Evolutionary conservation across 352 stramenopile genomes (phyloP), one percentile per base, ranked within the genome.

Genomic region (Globisporangium spinosum): DNA sequence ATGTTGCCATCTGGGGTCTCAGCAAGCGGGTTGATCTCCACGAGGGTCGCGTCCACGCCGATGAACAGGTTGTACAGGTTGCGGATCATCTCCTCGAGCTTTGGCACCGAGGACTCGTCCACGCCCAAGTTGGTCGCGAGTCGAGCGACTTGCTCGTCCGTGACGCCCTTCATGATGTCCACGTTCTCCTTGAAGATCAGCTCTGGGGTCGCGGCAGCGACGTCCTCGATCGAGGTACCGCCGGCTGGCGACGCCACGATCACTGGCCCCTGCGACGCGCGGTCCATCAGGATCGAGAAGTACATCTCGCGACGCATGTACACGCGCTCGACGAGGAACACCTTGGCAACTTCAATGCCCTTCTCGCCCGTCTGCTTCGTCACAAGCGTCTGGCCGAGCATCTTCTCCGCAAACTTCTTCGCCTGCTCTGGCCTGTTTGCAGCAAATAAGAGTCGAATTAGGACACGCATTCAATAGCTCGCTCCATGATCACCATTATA

Each of bases 11-110:
- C 89, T 10, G 85, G 80, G 15, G 96, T 99, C 84, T 99, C 97
- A 12, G 95, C 97, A n/a, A 99, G 76, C 15, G 98, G 98, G 83
- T 99, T 99, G 74, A 99, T 98, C 87, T 99, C 97, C 51, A 99
- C 91, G 70, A 98, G 90, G 43, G 98, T 99, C 59, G 93, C 98
- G 76, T 99, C 98, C 62, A 90, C 91, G 62, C 89, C 84, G 51
- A 98, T 85, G 78, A 99, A 99, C 77, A 99, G 90, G 58, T 96
- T 86, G 82, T 99, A 99, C 34, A 99, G 85, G 71, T 90, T 93
- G 67, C 77, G 77, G 62, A 90, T 91, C 73, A 89, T 82, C 49
- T 73, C 71, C 77, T 92, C 83, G 25, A 95, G 79, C 73, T 91
- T 91, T 29, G 76, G 68, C 34, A 74, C 59, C 27, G 82, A 75